Conservation (phyloP, 768 basidiomycete species). For the Rhodosporidiobolus odoratus region DNA sequence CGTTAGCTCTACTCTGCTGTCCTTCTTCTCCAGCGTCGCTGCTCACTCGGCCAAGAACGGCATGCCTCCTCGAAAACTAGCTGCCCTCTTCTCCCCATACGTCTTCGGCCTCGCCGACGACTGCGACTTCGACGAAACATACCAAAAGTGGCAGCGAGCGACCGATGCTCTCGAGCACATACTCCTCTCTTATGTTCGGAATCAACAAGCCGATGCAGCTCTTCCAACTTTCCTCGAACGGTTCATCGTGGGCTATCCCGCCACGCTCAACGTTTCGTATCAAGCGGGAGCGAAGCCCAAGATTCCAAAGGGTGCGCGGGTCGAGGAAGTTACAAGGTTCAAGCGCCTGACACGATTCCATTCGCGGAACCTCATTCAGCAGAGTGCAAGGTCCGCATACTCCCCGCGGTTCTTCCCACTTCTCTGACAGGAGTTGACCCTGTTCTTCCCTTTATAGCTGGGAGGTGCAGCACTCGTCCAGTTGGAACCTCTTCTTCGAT, state of each 20-base stretch:
- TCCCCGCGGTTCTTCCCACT: too few relatives aligned
- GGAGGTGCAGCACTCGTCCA: constrained; percentile 47
- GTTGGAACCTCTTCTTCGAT: constrained; percentile 38
- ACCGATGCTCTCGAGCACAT: constrained; percentile 88
- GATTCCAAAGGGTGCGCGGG: constrained; percentile 68
- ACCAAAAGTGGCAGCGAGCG: constrained; percentile 68
- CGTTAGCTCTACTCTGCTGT: background rate
- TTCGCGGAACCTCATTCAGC: constrained; percentile 71
- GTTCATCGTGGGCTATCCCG: constrained; percentile 85
- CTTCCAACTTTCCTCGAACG: constrained; percentile 81
- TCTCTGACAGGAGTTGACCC: background rate
- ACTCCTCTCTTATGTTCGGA: constrained; percentile 77
- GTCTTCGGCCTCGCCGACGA: constrained; percentile 65
- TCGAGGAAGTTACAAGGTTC: constrained; percentile 70
- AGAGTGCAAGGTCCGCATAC: constrained; percentile 48
- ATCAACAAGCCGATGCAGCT: constrained; percentile 54
- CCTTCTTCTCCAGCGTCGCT: constrained; percentile 54
- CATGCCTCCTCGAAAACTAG: constrained; percentile 82
- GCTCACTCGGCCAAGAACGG: constrained; percentile 80
- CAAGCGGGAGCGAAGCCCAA: constrained; percentile 52
- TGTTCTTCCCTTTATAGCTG: constrained; percentile 45
- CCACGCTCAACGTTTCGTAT: constrained; percentile 53
- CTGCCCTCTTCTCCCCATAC: constrained; percentile 61
- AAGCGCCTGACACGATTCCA: constrained; percentile 81
- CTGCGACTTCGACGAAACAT: constrained; percentile 56